A percentile compares a stretch with the other conserved stretches of the same genome.
Evolutionary conservation across 129 eudicot genomes (phyloP).

Genomic region (Chrysanthemum makinoi): DNA sequence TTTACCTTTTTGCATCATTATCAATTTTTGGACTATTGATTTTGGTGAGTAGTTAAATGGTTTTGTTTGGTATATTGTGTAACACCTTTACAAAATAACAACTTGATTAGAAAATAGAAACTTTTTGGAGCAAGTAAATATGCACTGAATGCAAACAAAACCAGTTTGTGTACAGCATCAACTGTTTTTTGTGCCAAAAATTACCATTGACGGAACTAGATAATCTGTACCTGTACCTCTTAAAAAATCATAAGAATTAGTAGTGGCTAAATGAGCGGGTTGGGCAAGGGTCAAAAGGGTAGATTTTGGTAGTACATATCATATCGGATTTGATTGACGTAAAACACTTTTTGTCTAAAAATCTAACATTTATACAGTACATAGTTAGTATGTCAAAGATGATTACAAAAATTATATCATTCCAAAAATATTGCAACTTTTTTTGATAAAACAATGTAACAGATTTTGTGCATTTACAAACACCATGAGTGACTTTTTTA

Average conservation of each 20-base stretch:
- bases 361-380: too few species aligned
- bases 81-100: background rate
- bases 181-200: background rate
- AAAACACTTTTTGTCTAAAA: too few species aligned
- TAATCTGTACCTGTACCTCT: background rate
- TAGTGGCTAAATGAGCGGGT: too few species aligned
- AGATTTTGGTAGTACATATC: too few species aligned
- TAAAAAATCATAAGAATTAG: too few species aligned
- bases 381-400: background rate
- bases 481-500: background rate
- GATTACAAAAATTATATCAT: background rate
- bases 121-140: conserved; percentile 6
- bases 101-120: background rate
- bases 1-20: conserved; percentile 10
- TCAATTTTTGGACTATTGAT: background rate
- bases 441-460: background rate
- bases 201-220: conserved; percentile 2
- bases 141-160: background rate
- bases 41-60: background rate
- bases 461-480: conserved; percentile 7
- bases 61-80: conserved; percentile 12
- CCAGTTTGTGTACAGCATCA: background rate
- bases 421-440: background rate
- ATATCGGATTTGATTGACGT: too few species aligned
- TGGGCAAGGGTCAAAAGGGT: background rate